phyloP scores from a whole-genome alignment of 2,329 filamentous ascomycete genomes.

The Diplodia mutila region DNA sequence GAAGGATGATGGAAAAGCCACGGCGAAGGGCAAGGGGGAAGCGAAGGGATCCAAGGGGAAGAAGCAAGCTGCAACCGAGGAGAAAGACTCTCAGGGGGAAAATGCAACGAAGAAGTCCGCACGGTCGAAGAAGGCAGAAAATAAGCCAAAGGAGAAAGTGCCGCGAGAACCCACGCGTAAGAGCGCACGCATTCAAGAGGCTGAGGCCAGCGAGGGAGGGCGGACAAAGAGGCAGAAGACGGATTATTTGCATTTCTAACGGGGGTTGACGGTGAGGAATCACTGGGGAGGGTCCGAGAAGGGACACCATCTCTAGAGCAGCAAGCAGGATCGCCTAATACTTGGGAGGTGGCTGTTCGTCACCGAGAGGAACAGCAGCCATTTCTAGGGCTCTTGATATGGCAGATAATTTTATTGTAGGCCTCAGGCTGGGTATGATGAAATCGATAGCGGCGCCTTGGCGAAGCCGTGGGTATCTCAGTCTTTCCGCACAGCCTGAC shows the following conservation, averaged over 20 bases:
- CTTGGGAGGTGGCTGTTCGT: too few species aligned
- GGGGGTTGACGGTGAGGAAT: not conserved
- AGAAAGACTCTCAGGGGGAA: not conserved
- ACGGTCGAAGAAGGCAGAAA: not conserved
- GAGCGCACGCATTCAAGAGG: conserved; percentile 29
- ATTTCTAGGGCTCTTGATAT: too few species aligned
- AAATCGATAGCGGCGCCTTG: not conserved
- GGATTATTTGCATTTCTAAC: conserved; percentile 6
- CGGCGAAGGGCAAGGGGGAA: conserved; percentile 20
- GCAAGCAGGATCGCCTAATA: too few species aligned
- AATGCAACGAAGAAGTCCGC: conserved; percentile 10
- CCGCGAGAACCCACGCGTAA: conserved; percentile 30
- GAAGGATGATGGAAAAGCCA: conserved; percentile 13
- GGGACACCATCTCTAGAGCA: not conserved
- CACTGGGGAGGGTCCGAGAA: not conserved
- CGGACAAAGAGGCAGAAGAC: conserved; percentile 2
- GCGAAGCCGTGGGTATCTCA: too few species aligned
- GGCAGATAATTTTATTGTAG: too few species aligned
- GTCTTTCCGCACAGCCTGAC: too few species aligned
- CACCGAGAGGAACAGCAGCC: too few species aligned
- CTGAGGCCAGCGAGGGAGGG: not conserved
- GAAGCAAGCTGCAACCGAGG: too few species aligned
- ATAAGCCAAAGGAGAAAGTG: conserved; percentile 1
- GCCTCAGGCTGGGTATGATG: too few species aligned
- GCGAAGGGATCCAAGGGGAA: conserved; percentile 26